Conservation (phyloP, 371 early-diverging fungal species). For the Actinomortierella ambigua region DNA sequence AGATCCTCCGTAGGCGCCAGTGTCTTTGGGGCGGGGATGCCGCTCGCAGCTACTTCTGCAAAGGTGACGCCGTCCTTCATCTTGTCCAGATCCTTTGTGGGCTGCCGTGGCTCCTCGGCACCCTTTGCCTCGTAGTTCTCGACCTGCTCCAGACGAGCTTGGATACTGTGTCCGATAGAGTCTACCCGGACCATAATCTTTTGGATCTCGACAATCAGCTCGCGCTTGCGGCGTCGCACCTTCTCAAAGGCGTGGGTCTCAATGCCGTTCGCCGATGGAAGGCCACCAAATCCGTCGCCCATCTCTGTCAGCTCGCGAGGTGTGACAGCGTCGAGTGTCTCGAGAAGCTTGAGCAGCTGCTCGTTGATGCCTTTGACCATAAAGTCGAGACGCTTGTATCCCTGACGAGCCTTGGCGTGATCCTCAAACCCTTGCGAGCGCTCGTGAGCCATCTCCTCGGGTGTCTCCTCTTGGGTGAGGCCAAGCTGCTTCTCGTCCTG, state of each 20-base stretch:
- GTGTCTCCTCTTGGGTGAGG: constrained; percentile 20
- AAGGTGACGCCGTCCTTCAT: constrained; percentile 10
- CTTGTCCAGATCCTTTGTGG: constrained; percentile 16
- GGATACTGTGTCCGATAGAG: constrained; percentile 17
- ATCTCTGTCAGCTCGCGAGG: constrained; percentile 39
- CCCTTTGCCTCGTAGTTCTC: constrained; percentile 23
- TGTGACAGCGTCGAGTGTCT: constrained; percentile 29
- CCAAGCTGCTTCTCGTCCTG: constrained; percentile 24
- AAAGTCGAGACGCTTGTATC: constrained; percentile 34
- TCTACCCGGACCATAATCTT: constrained; percentile 30
- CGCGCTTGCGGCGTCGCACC: constrained; percentile 33
- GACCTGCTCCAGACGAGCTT: constrained; percentile 20
- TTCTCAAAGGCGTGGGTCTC: constrained; percentile 38
- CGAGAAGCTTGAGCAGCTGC: constrained; percentile 21
- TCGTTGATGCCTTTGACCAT: constrained; percentile 30
- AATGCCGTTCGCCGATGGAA: constrained; percentile 15
- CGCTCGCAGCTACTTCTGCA: too few species aligned
- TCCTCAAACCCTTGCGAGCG: constrained; percentile 22
- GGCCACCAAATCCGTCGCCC: constrained; percentile 26
- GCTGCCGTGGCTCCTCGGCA: constrained; percentile 15
- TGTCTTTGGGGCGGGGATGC: not conserved
- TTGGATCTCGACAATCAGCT: constrained; percentile 23
- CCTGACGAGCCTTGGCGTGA: constrained; percentile 27
- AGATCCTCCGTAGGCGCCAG: constrained; percentile 3
- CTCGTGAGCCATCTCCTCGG: constrained; percentile 31